A percentile compares a stretch with the other conserved stretches of the same genome.
These are phyloP conservation scores for Pseudohalonectria lignicola DNA, from an alignment of 2,329 filamentous ascomycete species.

Conservation along the genomic window DNA sequence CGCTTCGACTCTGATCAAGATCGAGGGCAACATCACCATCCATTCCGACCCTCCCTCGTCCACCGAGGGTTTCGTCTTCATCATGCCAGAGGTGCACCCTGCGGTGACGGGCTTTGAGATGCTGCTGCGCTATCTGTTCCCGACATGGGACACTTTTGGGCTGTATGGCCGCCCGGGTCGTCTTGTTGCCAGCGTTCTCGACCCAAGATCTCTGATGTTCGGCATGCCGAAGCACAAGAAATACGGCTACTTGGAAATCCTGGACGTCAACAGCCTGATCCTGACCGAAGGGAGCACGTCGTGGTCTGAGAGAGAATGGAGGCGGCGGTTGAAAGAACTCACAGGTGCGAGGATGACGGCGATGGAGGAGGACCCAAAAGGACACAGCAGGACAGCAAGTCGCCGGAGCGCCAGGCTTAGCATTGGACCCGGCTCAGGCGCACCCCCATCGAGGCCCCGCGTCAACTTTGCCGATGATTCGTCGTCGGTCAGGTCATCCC, in stretches of 20 bases:
- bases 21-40: slow-evolving; percentile 84
- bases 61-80: slow-evolving; percentile 90
- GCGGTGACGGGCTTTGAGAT: slow-evolving; percentile 92
- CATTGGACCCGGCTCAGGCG: slow-evolving; percentile 26
- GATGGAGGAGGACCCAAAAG: slow-evolving; percentile 36
- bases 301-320: slow-evolving; percentile 87
- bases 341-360: slow-evolving; percentile 69
- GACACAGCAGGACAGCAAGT: slow-evolving; percentile 42
- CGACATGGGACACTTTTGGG: slow-evolving; percentile 84
- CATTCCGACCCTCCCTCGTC: slow-evolving; percentile 68
- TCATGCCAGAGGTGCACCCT: slow-evolving; percentile 93
- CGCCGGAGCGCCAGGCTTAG: slow-evolving; percentile 47
- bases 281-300: slow-evolving; percentile 61
- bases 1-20: slow-evolving; percentile 84
- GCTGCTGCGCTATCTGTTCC: slow-evolving; percentile 85
- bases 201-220: slow-evolving; percentile 91
- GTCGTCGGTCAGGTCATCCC: slow-evolving; percentile 37
- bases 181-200: slow-evolving; percentile 76
- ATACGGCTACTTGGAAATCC: slow-evolving; percentile 82
- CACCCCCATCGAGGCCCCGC: slow-evolving; percentile 24
- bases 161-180: slow-evolving; percentile 84
- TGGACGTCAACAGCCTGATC: slow-evolving; percentile 76
- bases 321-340: slow-evolving; percentile 76
- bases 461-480: slow-evolving; percentile 50
- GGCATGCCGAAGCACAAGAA: slow-evolving; percentile 83